These are phyloP conservation scores for Leishmania braziliensis DNA, from an alignment of 208 protist genomes.

Conservation along the genomic window DNA sequence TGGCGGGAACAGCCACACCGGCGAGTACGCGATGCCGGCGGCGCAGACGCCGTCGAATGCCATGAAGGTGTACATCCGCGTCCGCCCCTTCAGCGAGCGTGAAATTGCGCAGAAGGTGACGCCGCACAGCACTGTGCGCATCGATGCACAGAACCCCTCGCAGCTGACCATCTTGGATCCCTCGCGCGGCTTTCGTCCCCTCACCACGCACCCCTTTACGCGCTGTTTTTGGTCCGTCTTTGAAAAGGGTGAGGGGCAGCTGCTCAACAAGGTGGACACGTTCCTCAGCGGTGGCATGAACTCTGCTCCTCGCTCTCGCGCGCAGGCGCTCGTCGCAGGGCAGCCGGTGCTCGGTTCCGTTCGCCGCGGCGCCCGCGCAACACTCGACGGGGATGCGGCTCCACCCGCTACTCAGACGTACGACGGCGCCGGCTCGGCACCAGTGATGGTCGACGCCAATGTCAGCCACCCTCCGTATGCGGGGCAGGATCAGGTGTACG, in stretches of 20 bases:
- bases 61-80: slow-evolving; percentile 88
- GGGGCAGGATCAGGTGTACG: slow-evolving; percentile 72
- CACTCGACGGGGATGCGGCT: background rate
- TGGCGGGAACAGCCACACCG: background rate
- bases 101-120: slow-evolving; percentile 51
- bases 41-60: slow-evolving; percentile 51
- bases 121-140: slow-evolving; percentile 67
- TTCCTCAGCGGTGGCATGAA: slow-evolving; percentile 59
- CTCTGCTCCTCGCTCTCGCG: slow-evolving; percentile 32
- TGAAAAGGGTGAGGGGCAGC: slow-evolving; percentile 15
- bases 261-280: slow-evolving; percentile 34
- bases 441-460: slow-evolving; percentile 47
- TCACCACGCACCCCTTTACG: slow-evolving; percentile 69
- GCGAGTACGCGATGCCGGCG: background rate
- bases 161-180: slow-evolving; percentile 76
- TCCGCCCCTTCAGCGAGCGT: slow-evolving; percentile 84
- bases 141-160: slow-evolving; percentile 73
- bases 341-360: slow-evolving; percentile 7
- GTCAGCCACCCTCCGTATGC: slow-evolving; percentile 77
- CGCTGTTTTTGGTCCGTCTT: slow-evolving; percentile 88
- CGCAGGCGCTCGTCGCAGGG: slow-evolving; percentile 27
- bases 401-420: background rate
- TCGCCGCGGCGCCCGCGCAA: slow-evolving; percentile 15
- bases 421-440: slow-evolving; percentile 48
- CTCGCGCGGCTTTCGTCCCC: slow-evolving; percentile 52